Conservation (phyloP, 345 rosid genomes). For the Abelmoschus esculentus region DNA sequence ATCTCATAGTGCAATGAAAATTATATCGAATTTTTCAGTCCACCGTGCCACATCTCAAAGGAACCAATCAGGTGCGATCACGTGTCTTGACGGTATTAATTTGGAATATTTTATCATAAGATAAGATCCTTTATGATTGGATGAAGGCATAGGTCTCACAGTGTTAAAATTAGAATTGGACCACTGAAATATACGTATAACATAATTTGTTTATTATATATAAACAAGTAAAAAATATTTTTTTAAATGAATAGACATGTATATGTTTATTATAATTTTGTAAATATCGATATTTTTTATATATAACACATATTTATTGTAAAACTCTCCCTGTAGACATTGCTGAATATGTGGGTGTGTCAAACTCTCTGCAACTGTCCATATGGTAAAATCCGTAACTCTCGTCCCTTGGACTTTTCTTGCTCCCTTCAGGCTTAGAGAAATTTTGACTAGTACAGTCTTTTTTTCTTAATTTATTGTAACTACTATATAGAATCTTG, state of each 20-base stretch:
- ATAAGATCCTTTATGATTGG: neutral
- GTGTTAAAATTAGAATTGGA: no score
- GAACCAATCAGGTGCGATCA: neutral
- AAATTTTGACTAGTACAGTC: slow-evolving; percentile 23
- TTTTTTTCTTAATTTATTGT: slow-evolving; percentile 12
- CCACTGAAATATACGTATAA: no score
- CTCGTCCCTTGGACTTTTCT: slow-evolving; percentile 6
- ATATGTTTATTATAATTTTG: no score
- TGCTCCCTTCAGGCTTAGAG: slow-evolving; percentile 16
- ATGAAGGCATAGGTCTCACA: no score
- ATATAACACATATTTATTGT: no score
- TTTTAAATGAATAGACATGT: no score
- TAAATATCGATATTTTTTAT: no score
- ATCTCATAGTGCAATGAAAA: no score
- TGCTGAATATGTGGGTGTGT: neutral
- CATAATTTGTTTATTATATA: no score
- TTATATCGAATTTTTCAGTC: neutral
- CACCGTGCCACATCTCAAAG: neutral
- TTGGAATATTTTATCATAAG: neutral
- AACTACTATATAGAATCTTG: slow-evolving; percentile 20
- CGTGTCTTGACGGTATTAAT: neutral
- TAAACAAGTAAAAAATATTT: no score
- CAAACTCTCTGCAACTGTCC: neutral
- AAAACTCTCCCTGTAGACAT: neutral
- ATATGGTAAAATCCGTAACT: slow-evolving; percentile 4